Percentiles rank a stretch among this genome's conserved stretches.
Conservation (phyloP, 164 flowering plant genomes). For the Dillenia turbinata region DNA sequence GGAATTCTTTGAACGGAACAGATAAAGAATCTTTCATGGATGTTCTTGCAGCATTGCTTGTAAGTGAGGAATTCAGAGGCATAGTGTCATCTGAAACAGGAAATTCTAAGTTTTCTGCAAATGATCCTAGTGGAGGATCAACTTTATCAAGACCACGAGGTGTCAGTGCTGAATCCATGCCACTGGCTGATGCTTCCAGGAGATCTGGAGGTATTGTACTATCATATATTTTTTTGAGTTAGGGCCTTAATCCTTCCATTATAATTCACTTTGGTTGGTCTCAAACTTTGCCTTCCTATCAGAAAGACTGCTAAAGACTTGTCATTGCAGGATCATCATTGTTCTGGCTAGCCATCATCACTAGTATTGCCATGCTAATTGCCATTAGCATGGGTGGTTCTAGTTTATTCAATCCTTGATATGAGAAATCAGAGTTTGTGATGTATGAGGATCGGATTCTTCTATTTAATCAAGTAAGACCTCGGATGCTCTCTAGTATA, state of each 20-base stretch:
- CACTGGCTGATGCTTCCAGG: slow-evolving; percentile 29
- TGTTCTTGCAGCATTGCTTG: slow-evolving; percentile 80
- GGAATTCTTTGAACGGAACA: slow-evolving; percentile 21
- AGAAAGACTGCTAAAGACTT: neutral
- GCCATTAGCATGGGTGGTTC: slow-evolving; percentile 68
- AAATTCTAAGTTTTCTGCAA: slow-evolving; percentile 31
- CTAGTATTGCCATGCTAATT: slow-evolving; percentile 55
- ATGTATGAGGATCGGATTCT: neutral
- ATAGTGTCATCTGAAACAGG: slow-evolving; percentile 79
- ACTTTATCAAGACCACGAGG: slow-evolving; percentile 15
- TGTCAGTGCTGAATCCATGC: slow-evolving; percentile 20
- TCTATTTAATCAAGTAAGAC: slow-evolving; percentile 14
- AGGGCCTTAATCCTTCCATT: neutral
- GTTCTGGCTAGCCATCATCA: slow-evolving; percentile 74
- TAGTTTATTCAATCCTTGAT: slow-evolving; percentile 80
- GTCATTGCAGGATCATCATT: slow-evolving; percentile 52
- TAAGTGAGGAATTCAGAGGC: slow-evolving; percentile 96
- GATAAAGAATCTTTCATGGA: slow-evolving; percentile 85
- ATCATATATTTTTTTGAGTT: neutral
- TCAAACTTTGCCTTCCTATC: neutral
- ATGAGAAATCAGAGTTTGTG: slow-evolving; percentile 1
- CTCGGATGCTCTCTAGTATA: neutral
- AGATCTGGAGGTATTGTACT: slow-evolving; percentile 30
- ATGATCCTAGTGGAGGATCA: slow-evolving; percentile 21
- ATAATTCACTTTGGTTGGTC: neutral